Evolutionary conservation across 2,329 filamentous ascomycete genomes (phyloP), one percentile per base, ranked within the genome.

Genomic region (Colletotrichum ledebouriae): DNA sequence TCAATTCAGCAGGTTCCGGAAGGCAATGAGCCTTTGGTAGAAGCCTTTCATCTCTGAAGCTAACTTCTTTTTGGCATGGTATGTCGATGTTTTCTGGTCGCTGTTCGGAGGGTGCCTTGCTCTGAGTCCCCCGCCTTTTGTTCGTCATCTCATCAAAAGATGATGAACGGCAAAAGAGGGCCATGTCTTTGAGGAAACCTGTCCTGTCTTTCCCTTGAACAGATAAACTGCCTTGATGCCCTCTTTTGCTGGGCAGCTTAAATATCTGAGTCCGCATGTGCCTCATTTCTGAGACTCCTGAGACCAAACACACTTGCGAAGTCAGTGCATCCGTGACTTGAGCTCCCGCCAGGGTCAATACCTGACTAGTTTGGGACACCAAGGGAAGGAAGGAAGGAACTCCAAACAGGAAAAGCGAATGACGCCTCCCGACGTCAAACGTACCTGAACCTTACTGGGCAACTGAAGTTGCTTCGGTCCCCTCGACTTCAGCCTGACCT

Each of bases 101-200:
- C 12, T 47, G n/a, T 33, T 39, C 6, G 12, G n/a, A 29, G 29
- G 29, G 4, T 4, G 4, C 15, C 1, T 59, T 3, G 1, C 29
- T 37, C 41, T 33, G 13, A 39, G 25, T 13, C 12, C 2, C 11
- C 9, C 4, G 6, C 39, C 57, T 50, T 50, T 59, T 59, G 57
- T 59, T 50, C 34, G 5, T 4, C 3, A 3, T 50, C 33, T 49
- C n/a, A 11, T 20, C 37, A 25, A 44, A 71, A 44, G 33, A 13
- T 52, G 72, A 76, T 39, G 22, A 68, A 68, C 5, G 72, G 73
- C 20, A 65, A 72, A 50, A 50, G 29, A 44, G 7, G 6, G 2
- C 3, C 3, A 49, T 25, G 17, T 20, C 57, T 59, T 59, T 59
- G 44, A 59, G 44, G 11, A 25, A 13, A 13, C 10, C n/a, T 50